phyloP scores from a whole-genome alignment of 2,329 filamentous ascomycete genomes.

The Monosporascus sp. region DNA sequence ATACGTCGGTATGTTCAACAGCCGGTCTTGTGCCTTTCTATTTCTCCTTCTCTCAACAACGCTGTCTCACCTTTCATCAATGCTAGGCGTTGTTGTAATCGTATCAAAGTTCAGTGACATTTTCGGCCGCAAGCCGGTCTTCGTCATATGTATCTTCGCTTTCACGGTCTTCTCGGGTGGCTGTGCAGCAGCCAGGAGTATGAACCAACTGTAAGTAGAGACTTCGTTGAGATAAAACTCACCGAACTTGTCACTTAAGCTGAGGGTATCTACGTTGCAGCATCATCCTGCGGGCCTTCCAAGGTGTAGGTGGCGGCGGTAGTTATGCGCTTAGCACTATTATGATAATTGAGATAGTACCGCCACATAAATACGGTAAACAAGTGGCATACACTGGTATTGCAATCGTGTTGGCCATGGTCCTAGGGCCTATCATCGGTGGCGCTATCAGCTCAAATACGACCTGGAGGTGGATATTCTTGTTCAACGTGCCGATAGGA shows the following conservation, averaged over 20 bases:
- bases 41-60: background rate
- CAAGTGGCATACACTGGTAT: background rate
- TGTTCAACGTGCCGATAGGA: conserved; percentile 1
- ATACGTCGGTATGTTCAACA: background rate
- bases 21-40: no score
- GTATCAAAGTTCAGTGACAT: conserved; percentile 2
- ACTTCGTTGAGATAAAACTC: background rate
- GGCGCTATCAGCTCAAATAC: background rate
- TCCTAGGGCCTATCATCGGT: background rate
- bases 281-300: background rate
- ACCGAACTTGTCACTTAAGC: background rate
- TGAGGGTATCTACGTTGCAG: background rate
- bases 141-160: background rate
- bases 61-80: background rate
- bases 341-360: conserved; percentile 1
- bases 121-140: conserved; percentile 1
- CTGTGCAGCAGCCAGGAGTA: conserved; percentile 1
- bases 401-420: background rate
- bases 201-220: conserved; percentile 2
- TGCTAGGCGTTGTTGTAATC: conserved; percentile 1
- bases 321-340: conserved; percentile 2
- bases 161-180: conserved; percentile 3
- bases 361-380: background rate
- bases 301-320: background rate
- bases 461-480: conserved; percentile 1